Evolutionary conservation across 768 basidiomycete species (phyloP).

Genomic region (Rhodotorula kratochvilovae): DNA sequence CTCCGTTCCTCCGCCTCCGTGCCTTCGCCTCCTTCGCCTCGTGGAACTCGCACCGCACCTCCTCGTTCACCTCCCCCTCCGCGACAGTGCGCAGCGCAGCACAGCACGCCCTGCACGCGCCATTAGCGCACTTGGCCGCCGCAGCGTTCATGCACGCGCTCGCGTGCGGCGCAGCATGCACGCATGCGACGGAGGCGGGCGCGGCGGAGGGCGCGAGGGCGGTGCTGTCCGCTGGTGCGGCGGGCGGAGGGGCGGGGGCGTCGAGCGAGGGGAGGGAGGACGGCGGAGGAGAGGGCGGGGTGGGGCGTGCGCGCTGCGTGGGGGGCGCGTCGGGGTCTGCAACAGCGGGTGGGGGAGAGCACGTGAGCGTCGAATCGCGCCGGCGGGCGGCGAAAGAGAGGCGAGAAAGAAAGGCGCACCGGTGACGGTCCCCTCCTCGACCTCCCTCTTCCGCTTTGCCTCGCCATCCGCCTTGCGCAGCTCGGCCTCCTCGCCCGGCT

Average conservation of each 20-base stretch:
- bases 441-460: slow-evolving; percentile 24
- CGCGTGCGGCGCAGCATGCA: not conserved
- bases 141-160: slow-evolving; percentile 27
- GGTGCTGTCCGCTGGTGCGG: not conserved
- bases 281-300: not conserved
- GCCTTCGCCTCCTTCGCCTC: slow-evolving; percentile 36
- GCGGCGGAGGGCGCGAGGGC: not conserved
- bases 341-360: no score
- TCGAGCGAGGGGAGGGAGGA: not conserved
- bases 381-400: no score
- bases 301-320: slow-evolving; percentile 8
- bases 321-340: not conserved
- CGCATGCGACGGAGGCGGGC: not conserved
- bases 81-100: not conserved
- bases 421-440: slow-evolving; percentile 1
- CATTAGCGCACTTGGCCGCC: slow-evolving; percentile 24
- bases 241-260: not conserved
- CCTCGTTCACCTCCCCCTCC: slow-evolving; percentile 23
- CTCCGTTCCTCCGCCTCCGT: slow-evolving; percentile 5
- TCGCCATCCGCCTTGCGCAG: slow-evolving; percentile 22
- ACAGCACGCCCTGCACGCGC: slow-evolving; percentile 30
- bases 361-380: not conserved
- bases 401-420: not conserved
- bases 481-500: slow-evolving; percentile 32
- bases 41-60: not conserved